Conservation (phyloP, 192 early-diverging fungal species). For the Gamsiella multidivaricata region DNA sequence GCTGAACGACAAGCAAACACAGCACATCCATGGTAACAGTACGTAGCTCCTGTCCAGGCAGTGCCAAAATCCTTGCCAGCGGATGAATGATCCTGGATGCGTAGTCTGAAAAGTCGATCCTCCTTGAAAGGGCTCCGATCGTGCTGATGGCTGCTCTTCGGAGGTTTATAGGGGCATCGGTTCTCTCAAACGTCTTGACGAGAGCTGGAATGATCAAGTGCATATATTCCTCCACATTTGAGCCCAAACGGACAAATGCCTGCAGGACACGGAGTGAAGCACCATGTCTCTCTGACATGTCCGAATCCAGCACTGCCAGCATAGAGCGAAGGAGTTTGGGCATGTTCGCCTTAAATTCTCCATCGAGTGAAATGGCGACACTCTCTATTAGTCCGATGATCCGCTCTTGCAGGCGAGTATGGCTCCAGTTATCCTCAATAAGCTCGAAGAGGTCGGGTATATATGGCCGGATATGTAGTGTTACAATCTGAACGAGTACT, state of each 20-base stretch:
- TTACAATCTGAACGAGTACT: conserved; percentile 83
- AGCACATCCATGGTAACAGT: conserved; percentile 82
- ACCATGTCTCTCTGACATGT: conserved; percentile 72
- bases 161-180: conserved; percentile 69
- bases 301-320: conserved; percentile 84
- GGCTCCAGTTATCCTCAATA: conserved; percentile 81
- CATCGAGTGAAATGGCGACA: conserved; percentile 84
- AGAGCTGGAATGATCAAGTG: conserved; percentile 88
- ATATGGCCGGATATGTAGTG: conserved; percentile 88
- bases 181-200: conserved; percentile 80
- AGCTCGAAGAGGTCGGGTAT: conserved; percentile 83
- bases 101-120: conserved; percentile 85
- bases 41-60: conserved; percentile 63
- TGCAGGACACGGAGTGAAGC: conserved; percentile 79
- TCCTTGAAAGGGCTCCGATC: conserved; percentile 75
- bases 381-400: conserved; percentile 88
- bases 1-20: conserved; percentile 82
- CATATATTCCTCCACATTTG: conserved; percentile 91
- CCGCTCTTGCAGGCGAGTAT: conserved; percentile 81
- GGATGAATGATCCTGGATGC: conserved; percentile 89
- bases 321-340: conserved; percentile 85
- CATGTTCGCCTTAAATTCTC: conserved; percentile 89
- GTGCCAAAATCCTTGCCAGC: conserved; percentile 76
- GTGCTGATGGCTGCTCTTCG: conserved; percentile 76
- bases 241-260: conserved; percentile 81